Evolutionary conservation across 305 asterid species (phyloP), one percentile per base, ranked within the genome.

Genomic region (Lippia alba): DNA sequence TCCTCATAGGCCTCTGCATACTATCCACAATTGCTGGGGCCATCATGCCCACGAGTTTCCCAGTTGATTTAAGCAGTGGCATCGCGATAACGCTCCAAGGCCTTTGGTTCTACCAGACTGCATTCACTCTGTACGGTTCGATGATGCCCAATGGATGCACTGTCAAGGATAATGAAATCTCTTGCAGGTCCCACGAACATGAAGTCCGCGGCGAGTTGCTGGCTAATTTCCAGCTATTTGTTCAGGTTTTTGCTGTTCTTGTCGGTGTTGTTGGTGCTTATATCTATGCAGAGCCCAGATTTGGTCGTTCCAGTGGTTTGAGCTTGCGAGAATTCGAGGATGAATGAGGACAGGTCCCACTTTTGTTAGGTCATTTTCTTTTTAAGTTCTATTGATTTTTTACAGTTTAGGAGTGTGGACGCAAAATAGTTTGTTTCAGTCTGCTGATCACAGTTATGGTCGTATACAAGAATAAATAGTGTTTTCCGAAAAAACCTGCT

Each of bases 61-160:
- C 97, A 0, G 80, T 80, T 2, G 98, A 95, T 74, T 57, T 95
- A 70, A 76, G 83, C 79, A 82, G 85, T 15, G 96, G 97, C 72
- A 81, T 95, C 24, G 86, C 86, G 8, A 85, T 87, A 36, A 80
- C 94, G 0, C 97, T 95, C 44, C 99, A 95, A 78, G 99, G 99
- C 74, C 95, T 95, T 49, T 92, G 99, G 98, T 95, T 92, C 90
- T 92, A 90, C 50, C 99, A 92, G 64, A 95, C 99, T 0, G 99
- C 98, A 8, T 90, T 90, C 87, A 85, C 96, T 60, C 95, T 95
- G 32, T 95, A 95, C 4, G 97, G 99, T 18, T 81, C 96, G 0
- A 89, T 92, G 99, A 90, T 90, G 96, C 99, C 99, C 1, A 78
- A 84, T 0, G 98, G 96, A 4, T 95, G 99, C 67, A 36, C 9